A percentile compares a stretch with the other conserved stretches of the same genome.
Evolutionary conservation across 2,329 filamentous ascomycete genomes (phyloP).

Genomic region (Sclerotinia trifoliorum): DNA sequence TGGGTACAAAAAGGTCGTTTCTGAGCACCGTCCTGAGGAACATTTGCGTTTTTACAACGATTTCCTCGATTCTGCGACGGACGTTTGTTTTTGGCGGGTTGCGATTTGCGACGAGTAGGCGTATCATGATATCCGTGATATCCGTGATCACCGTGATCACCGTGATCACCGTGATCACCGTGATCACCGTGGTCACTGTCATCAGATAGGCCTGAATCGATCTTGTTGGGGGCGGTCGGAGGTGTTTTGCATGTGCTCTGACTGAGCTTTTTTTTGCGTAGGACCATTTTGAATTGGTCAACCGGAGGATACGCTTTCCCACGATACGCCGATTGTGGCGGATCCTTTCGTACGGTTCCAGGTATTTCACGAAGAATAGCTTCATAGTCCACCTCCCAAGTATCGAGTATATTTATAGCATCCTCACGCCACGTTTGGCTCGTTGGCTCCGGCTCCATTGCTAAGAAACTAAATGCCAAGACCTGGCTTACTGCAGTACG

Average conservation of each 20-base stretch:
- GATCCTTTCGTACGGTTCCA: neutral
- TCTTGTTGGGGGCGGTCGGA: neutral
- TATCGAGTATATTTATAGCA: neutral
- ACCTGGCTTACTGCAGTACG: constrained; percentile 11
- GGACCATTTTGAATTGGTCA: neutral
- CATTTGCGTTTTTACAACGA: neutral
- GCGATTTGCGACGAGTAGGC: neutral
- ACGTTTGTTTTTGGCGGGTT: neutral
- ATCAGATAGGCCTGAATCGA: neutral
- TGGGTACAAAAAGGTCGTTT: neutral
- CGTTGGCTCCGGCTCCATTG: neutral
- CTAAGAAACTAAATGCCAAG: constrained; percentile 12
- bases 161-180: no score
- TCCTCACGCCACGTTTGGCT: neutral
- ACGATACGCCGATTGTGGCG: neutral
- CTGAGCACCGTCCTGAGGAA: no score
- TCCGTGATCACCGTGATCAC: no score
- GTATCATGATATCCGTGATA: neutral
- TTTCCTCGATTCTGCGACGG: neutral
- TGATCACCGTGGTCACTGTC: no score
- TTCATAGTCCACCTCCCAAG: constrained; percentile 6
- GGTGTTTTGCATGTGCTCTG: neutral
- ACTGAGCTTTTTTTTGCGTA: neutral
- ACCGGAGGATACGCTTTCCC: neutral
- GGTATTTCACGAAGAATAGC: neutral